A percentile compares a stretch with the other conserved stretches of the same genome.
These are phyloP conservation scores for Penicillium sp. DNA, from an alignment of 2,329 filamentous ascomycete genomes.

Conservation along the genomic window DNA sequence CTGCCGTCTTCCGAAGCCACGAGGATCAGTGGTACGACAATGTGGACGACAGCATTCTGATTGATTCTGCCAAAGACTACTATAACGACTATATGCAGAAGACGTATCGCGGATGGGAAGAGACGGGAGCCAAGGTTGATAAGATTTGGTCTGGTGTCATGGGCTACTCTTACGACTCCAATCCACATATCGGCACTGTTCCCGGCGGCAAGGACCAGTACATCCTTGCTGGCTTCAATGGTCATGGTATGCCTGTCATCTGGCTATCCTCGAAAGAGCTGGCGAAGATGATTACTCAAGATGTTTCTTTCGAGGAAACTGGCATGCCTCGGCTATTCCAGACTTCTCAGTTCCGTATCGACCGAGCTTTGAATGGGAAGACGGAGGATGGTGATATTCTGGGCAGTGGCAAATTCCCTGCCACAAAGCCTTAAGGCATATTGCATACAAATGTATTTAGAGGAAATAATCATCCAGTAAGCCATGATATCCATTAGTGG, in stretches of 20 bases:
- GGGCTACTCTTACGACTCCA: constrained; percentile 55
- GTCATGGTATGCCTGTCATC: constrained; percentile 68
- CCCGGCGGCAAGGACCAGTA: constrained; percentile 54
- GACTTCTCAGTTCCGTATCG: constrained; percentile 31
- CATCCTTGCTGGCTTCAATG: constrained; percentile 64
- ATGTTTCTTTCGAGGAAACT: constrained; percentile 31
- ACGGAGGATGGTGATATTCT: constrained; percentile 33
- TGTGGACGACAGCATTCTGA: constrained; percentile 54
- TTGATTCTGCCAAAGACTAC: constrained; percentile 47
- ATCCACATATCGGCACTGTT: constrained; percentile 56
- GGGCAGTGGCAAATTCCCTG: constrained; percentile 21
- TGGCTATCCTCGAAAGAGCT: constrained; percentile 63
- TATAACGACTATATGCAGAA: constrained; percentile 44
- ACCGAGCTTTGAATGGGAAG: constrained; percentile 26
- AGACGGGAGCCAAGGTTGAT: constrained; percentile 36
- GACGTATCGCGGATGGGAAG: constrained; percentile 41
- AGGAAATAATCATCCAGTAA: not conserved
- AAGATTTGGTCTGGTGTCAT: constrained; percentile 51
- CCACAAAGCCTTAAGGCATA: constrained; percentile 15
- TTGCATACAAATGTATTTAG: not conserved
- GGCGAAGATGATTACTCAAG: constrained; percentile 55
- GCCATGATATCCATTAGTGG: no score
- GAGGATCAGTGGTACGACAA: constrained; percentile 48
- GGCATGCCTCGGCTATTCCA: constrained; percentile 38
- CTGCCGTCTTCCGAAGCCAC: constrained; percentile 43